Base-by-base conservation (phyloP, 140 eudicot genomes). In the Flaveria floridana region DNA sequence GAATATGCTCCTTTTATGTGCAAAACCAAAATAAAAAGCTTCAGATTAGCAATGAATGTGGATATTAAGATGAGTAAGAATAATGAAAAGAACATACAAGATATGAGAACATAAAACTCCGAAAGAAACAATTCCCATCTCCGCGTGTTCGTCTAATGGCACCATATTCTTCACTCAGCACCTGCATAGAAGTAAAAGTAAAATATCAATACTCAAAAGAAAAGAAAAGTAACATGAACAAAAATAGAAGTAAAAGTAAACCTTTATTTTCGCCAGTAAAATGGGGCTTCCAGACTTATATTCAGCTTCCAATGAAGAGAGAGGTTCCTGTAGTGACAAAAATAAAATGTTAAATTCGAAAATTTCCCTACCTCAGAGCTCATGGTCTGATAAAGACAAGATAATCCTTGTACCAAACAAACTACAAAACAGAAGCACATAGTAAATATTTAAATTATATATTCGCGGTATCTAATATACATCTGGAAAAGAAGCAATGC, bases 71-170 rank as follows among this genome's bases (percentile, higher is more conserved):
- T 51, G 25, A 76, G 58, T 16, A 46, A 44, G 10, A 6, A 74
- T 48, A 65, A 62, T 6, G 16, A 56, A 55, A n/a, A 23, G 16
- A 19, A 67, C 98, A 65, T 81, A 93, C 98, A 46, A 93, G 91
- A 77, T 89, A 93, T 28, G 98, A 89, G 81, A 89, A 93, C 98
- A 93, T 93, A 78, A 93, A 93, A 77, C 98, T 82, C 68, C 98
- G 87, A 57, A 89, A 92, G 82, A 92, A 89, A 80, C 96, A 87
- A 82, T 93, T 92, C 59, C 97, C 97, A 81, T 92, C 97, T 66
- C 97, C 97, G 18, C 95, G 86, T 7, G 97, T 87, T 74, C 97
- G 84, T 79, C 97, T 92, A 57, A 92, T 89, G 55, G 86, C 97
- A 74, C 87, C 86, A 80, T 85, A 92, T 79, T 87, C 76, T 72